Evolutionary conservation across 2,329 filamentous ascomycete genomes (phyloP), one percentile per base, ranked within the genome.

Genomic region (Tothia fuscella): DNA sequence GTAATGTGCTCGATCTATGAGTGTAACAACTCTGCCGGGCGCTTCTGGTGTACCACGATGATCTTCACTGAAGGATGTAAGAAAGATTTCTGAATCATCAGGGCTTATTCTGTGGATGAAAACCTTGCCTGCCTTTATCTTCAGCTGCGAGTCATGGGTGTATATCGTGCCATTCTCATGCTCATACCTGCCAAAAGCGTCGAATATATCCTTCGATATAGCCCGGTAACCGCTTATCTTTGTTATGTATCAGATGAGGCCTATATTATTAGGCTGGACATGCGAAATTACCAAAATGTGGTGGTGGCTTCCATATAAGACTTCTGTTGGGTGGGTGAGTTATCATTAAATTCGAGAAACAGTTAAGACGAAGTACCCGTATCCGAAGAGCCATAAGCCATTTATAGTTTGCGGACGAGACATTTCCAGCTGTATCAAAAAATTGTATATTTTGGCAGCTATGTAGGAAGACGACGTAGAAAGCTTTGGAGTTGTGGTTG

Each of bases 271-370:
- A 7, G n/a, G 3, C 17, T 7, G 12, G 9, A 3, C 17, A 32
- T 14, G 6, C 24, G 10, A 5, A 19, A 60, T 48, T 79, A 95
- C 89, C 89, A 59, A 82, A 95, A 58, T 94, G 84, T 50, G 91
- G 91, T 47, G 91, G 91, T 43, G 91, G 89, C 61, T 96, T 98
- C 88, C 88, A 98, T 53, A 98, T 95, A 58, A 98, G 66, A 60
- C 87, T 94, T 65, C 89, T 91, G 48, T 29, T 35, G 37, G 39
- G 46, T 31, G 43, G 24, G 37, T 28, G 38, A 45, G 36, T 47
- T 51, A 46, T 45, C 33, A 65, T 3, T 24, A 28, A 3, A 21
- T 13, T 34, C 71, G 50, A 25, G 5, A 10, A 19, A 37, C 14
- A 36, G n/a, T 13, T 19, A 17, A 31, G 7, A 14, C 22, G 14